Evolutionary conservation across 164 flowering plant genomes (phyloP).

Genomic region (Annona cherimola): DNA sequence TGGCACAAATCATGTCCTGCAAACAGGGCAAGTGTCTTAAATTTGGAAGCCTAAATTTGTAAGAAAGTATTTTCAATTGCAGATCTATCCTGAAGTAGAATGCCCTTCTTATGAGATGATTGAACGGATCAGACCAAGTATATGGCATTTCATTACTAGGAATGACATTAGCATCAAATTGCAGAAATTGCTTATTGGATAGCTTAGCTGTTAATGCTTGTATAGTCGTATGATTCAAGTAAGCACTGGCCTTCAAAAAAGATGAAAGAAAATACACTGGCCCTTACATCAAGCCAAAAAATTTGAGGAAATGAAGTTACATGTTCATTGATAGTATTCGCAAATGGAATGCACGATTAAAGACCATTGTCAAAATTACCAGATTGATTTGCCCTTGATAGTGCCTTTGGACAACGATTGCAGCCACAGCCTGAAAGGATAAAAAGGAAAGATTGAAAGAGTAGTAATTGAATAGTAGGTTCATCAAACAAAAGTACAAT

Average conservation of each 20-base stretch:
- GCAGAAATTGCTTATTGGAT: no score
- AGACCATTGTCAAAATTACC: slow-evolving; percentile 31
- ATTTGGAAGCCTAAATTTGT: not conserved
- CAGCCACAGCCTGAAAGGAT: slow-evolving; percentile 70
- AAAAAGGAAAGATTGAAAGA: slow-evolving; percentile 2
- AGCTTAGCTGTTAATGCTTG: no score
- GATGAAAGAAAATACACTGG: no score
- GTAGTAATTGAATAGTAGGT: not conserved
- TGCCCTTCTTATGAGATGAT: not conserved
- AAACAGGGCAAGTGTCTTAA: slow-evolving; percentile 6
- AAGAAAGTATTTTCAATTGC: not conserved
- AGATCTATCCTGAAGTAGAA: not conserved
- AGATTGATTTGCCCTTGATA: slow-evolving; percentile 55
- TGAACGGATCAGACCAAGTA: no score
- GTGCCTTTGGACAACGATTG: slow-evolving; percentile 52
- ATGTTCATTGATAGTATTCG: not conserved
- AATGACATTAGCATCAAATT: no score
- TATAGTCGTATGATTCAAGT: no score
- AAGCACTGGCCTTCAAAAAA: no score
- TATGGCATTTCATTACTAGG: no score
- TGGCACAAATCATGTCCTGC: slow-evolving; percentile 85
- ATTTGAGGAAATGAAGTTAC: not conserved
- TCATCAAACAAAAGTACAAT: not conserved
- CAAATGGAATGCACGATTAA: not conserved
- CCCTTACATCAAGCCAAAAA: no score